Conservation (phyloP, 1,139 yeast species). For the Sugiyamaella japonica region DNA sequence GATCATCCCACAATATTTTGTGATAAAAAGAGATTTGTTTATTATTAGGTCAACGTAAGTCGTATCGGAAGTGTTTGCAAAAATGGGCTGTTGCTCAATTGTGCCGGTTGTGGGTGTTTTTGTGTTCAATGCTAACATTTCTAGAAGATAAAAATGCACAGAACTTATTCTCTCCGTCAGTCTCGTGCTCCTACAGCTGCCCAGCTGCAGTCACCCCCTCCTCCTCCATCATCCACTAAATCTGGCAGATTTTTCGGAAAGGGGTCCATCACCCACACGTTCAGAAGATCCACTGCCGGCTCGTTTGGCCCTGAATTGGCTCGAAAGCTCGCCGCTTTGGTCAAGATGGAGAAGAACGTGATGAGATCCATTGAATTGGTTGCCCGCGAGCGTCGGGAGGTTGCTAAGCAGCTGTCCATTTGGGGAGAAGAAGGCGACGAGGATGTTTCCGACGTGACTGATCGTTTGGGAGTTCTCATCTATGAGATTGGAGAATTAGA, state of each 20-base stretch:
- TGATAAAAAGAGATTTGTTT: conserved; percentile 6
- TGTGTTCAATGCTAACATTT: neutral
- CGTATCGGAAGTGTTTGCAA: neutral
- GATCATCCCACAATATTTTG: conserved; percentile 1
- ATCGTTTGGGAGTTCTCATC: conserved; percentile 91
- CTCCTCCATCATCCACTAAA: conserved; percentile 89
- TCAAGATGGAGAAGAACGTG: conserved; percentile 95
- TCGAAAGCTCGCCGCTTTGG: conserved; percentile 82
- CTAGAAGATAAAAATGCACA: conserved; percentile 64
- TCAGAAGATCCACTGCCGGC: conserved; percentile 90
- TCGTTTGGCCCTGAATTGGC: conserved; percentile 93
- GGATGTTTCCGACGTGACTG: conserved; percentile 95
- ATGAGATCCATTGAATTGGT: conserved; percentile 92
- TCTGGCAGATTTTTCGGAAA: conserved; percentile 85
- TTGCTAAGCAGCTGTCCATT: conserved; percentile 89
- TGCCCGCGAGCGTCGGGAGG: conserved; percentile 94
- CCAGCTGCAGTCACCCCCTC: conserved; percentile 91
- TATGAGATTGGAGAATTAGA: conserved; percentile 97
- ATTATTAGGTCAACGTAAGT: conserved; percentile 8
- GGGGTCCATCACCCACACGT: conserved; percentile 76
- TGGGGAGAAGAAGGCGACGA: conserved; percentile 99
- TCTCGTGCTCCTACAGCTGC: conserved; percentile 96
- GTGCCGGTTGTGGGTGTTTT: neutral
- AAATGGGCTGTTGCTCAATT: neutral
- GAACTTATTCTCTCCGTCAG: conserved; percentile 96